Evolutionary conservation across 768 basidiomycete species (phyloP), one percentile per base, ranked within the genome.

Genomic region (Collybia sordida): DNA sequence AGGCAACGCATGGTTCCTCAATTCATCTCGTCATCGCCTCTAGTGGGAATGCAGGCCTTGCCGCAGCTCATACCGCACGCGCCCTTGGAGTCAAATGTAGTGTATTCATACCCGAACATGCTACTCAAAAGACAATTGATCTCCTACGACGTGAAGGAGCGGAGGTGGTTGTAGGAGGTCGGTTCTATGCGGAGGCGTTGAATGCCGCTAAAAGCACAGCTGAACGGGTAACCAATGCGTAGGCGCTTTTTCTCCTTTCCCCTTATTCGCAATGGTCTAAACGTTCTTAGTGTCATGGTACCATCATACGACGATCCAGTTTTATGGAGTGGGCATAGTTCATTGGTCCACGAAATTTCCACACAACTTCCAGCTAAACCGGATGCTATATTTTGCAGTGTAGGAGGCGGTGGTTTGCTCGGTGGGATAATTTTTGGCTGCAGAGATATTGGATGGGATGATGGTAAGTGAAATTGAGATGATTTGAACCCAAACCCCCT

Each of bases 21-120:
- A 11, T 83, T 4, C 88, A 88, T 62, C 68, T 84, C 41, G 70
- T 89, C 37, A 80, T 84, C 42, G 87, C 89, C 0, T 90, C 89
- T 0, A 79, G 84, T 4, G 88, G 89, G n/a, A 90, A 91, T 60
- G 89, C 86, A 15, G 88, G 83, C 1, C 69, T 89, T 9, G 88
- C 87, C 9, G 78, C 79, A 0, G 88, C 88, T n/a, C 77, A 79
- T 53, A 82, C 82, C 17, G 80, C 87, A 6, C 69, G 75, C 23
- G 67, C 61, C 17, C 71, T 88, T 22, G 66, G 67, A 6, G 69
- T 88, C 37, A 70, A 63, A 58, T 90, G 88, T 62, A 86, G 81
- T 4, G 82, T 90, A 1, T 89, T 74, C 61, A 72, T 92, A 22
- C 87, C 88, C 0, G 64, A 72, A 27, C 77, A 76, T 4, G 82